Base-by-base conservation (phyloP, 345 rosid genomes). In the Turnera subulata region DNA sequence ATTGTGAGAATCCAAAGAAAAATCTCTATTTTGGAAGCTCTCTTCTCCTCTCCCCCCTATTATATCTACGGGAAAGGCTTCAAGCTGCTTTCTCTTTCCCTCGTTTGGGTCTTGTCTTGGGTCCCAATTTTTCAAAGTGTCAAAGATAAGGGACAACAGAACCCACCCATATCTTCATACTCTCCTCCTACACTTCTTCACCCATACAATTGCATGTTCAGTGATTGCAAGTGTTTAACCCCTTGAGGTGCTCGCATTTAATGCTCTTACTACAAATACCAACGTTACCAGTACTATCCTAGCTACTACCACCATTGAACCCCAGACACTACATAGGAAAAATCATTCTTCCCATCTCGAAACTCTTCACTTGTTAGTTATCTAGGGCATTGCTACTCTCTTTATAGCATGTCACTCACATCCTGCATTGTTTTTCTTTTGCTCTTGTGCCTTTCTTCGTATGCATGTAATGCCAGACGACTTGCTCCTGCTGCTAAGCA, bases 131-230 rank as follows among this genome's bases (percentile, higher is more conserved):
- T 8, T 29, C 8, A 4, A 29, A 29, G 35, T 29, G 35, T 29
- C 5, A 29, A 29, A 29, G 35, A 29, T 29, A 29, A 29, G 35
- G 8, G 35, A 29, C 35, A 29, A 29, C 4, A 29, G 5, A 29
- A 29, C 35, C 35, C 35, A 29, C 35, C 35, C 5, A 29, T 29
- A 29, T 29, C 35, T 8, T 29, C 35, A 29, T 29, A 29, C 35
- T 29, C 35, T 4, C 35, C 5, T 29, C 35, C 35, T 29, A 8
- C 8, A 29, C 35, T 29, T 63, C 38, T 47, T 68, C 38, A 56
- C 73, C 73, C 84, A 76, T 73, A 77, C 82, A 79, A 60, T 63
- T 75, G 79, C 89, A 80, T 75, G 84, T 80, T 75, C 80, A 70
- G 12, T 72, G 24, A 49, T 24, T 46, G 40, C 20, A 44, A 35